Percentiles rank a stretch among this genome's conserved stretches.
These are phyloP conservation scores for Gloeophyllum trabeum DNA, from an alignment of 768 basidiomycete species.

Conservation along the genomic window DNA sequence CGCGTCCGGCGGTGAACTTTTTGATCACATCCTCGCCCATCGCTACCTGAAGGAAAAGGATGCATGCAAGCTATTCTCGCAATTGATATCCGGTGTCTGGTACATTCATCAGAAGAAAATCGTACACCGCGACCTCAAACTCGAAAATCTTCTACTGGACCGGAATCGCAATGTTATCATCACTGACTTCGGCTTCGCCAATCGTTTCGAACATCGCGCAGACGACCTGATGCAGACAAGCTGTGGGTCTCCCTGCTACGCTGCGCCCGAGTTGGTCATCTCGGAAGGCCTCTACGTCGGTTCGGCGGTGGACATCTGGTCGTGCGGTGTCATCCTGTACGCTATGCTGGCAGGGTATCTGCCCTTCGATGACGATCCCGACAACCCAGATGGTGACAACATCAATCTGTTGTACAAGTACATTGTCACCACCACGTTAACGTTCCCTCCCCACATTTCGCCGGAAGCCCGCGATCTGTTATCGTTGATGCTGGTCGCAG, in stretches of 20 bases:
- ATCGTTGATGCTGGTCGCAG: conserved; percentile 88
- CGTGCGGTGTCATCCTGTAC: conserved; percentile 90
- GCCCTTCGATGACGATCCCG: conserved; percentile 99
- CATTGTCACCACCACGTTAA: conserved; percentile 93
- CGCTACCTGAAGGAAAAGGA: conserved; percentile 92
- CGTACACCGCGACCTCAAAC: conserved; percentile 97
- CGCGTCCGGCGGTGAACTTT: conserved; percentile 95
- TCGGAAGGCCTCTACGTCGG: conserved; percentile 96
- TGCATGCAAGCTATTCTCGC: conserved; percentile 91
- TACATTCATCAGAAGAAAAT: conserved; percentile 99
- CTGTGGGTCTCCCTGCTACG: conserved; percentile 96
- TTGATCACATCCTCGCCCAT: conserved; percentile 97
- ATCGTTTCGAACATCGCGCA: conserved; percentile 84
- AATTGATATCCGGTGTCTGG: conserved; percentile 97
- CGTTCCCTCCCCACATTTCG: conserved; percentile 95
- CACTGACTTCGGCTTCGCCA: conserved; percentile 99
- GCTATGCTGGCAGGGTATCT: conserved; percentile 96
- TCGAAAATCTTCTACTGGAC: conserved; percentile 95
- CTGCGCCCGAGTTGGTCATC: conserved; percentile 95
- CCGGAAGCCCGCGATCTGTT: conserved; percentile 74
- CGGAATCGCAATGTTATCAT: conserved; percentile 97
- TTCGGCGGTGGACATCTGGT: conserved; percentile 97
- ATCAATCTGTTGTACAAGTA: conserved; percentile 98
- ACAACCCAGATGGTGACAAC: conserved; percentile 98
- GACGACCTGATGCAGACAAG: conserved; percentile 99